Percentiles rank a stretch among this genome's conserved stretches.
Conservation (phyloP, 257 asterid genomes). For the Salvia hispanica region DNA sequence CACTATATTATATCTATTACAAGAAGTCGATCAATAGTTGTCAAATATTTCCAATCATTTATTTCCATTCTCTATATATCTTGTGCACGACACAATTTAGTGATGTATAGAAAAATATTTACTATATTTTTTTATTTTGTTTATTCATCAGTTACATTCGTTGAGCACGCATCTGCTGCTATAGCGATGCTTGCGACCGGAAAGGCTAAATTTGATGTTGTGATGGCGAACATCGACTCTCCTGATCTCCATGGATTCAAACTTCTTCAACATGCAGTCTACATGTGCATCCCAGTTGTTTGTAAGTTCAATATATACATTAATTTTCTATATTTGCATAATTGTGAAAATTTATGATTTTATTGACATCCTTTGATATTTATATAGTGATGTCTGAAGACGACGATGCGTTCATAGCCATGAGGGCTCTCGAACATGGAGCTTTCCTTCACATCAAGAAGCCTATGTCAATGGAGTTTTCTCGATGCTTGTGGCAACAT, state of each 20-base stretch:
- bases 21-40: too few relatives aligned
- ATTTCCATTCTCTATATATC: too few relatives aligned
- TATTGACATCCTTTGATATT: not conserved
- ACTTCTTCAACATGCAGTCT: slow-evolving; percentile 39
- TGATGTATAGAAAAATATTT: not conserved
- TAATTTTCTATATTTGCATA: not conserved
- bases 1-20: too few relatives aligned
- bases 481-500: slow-evolving; percentile 50
- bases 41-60: too few relatives aligned
- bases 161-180: slow-evolving; percentile 46
- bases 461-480: slow-evolving; percentile 37
- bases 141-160: slow-evolving; percentile 31
- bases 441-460: slow-evolving; percentile 44
- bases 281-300: slow-evolving; percentile 41
- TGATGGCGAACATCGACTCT: slow-evolving; percentile 48
- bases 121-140: not conserved
- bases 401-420: slow-evolving; percentile 36
- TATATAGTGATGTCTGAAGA: slow-evolving; percentile 38
- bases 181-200: slow-evolving; percentile 40
- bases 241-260: slow-evolving; percentile 51
- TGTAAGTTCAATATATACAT: slow-evolving; percentile 25
- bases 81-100: too few relatives aligned
- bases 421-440: slow-evolving; percentile 47
- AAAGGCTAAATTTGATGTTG: slow-evolving; percentile 39
- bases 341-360: too few relatives aligned